These are phyloP conservation scores for Aphanocladium album DNA, from an alignment of 2,329 filamentous ascomycete genomes.

Conservation along the genomic window DNA sequence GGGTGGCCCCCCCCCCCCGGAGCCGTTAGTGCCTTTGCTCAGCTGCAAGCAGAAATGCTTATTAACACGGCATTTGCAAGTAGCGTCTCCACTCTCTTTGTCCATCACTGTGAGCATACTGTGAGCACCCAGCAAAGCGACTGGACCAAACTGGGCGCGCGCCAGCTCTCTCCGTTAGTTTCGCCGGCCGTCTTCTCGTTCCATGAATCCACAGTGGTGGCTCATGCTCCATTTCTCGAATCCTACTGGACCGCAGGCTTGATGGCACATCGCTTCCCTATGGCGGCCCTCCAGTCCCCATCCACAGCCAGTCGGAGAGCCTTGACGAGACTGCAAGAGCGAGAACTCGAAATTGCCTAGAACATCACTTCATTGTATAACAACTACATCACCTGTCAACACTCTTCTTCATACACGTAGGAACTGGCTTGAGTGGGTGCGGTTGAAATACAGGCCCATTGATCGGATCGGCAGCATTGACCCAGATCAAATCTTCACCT, in stretches of 20 bases:
- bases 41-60: neutral
- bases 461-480: slow-evolving; percentile 46
- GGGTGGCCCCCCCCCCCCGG: neutral
- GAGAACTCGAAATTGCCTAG: neutral
- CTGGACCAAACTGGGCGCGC: neutral
- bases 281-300: no score
- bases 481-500: slow-evolving; percentile 34
- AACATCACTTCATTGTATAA: neutral
- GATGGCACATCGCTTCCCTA: no score
- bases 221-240: no score
- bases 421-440: slow-evolving; percentile 47
- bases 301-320: no score
- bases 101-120: neutral
- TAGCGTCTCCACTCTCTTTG: neutral
- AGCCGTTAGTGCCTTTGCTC: neutral
- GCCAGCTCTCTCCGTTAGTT: no score
- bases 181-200: no score
- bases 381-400: neutral
- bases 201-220: no score
- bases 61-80: neutral
- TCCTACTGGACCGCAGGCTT: no score
- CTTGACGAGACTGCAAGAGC: neutral
- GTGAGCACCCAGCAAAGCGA: no score
- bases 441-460: slow-evolving; percentile 42
- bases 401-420: slow-evolving; percentile 31